phyloP scores from a whole-genome alignment of 768 basidiomycete genomes.

The Pisolithus marmoratus region DNA sequence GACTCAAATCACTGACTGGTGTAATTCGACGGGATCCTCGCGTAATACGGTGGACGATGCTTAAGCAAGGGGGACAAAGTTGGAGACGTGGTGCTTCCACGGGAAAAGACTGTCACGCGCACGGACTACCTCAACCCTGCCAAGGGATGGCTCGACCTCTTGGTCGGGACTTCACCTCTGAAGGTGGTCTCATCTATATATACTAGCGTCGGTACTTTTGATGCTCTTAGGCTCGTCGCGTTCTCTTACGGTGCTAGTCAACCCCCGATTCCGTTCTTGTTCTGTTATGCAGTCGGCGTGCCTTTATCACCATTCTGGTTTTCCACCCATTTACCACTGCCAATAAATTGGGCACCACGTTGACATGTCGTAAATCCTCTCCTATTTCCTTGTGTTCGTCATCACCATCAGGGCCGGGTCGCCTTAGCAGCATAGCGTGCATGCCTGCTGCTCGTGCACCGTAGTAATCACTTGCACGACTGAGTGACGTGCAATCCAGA shows the following conservation, averaged over 20 bases:
- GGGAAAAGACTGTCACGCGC: constrained; percentile 37
- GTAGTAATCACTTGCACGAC: constrained; percentile 50
- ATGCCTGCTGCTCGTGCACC: constrained; percentile 55
- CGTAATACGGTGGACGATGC: constrained; percentile 75
- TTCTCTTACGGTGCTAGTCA: no score
- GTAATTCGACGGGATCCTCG: constrained; percentile 75
- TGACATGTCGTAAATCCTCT: constrained; percentile 36
- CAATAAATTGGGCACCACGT: constrained; percentile 33
- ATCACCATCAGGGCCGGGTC: constrained; percentile 44
- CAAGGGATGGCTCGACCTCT: constrained; percentile 10
- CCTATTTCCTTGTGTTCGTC: constrained; percentile 37
- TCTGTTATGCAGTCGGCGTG: no score
- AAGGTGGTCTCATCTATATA: constrained; percentile 5
- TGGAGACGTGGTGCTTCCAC: constrained; percentile 57
- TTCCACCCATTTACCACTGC: constrained; percentile 35
- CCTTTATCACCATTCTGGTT: constrained; percentile 6
- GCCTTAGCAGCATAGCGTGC: constrained; percentile 50
- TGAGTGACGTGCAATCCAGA: background rate
- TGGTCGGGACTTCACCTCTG: constrained; percentile 20
- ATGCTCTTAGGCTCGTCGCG: no score
- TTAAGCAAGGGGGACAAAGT: constrained; percentile 73
- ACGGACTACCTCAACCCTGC: constrained; percentile 19
- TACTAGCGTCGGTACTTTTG: background rate
- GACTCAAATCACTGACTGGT: constrained; percentile 55
- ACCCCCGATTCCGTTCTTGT: no score